Evolutionary conservation across 805 yeast genomes (phyloP).

Genomic region (Sporopachydermia quercuum): DNA sequence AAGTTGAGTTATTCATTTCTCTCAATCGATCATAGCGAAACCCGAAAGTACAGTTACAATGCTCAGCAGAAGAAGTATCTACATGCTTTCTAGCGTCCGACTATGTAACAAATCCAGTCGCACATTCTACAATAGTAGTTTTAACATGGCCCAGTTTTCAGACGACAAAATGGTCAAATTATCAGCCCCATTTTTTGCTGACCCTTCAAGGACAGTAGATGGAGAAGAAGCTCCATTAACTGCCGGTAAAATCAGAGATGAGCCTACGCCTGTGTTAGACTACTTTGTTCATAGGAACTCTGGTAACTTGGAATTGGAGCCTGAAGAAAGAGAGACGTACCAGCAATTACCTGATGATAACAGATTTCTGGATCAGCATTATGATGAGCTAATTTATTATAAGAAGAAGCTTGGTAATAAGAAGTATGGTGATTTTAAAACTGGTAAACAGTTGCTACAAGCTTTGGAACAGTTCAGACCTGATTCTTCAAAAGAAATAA

Average conservation of each 20-base stretch:
- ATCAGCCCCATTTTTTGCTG: neutral
- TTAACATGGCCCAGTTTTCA: too few relatives aligned
- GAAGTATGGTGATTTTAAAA: slow-evolving; percentile 20
- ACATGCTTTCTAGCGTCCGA: too few relatives aligned
- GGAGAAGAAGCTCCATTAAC: neutral
- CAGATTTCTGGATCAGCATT: slow-evolving; percentile 34
- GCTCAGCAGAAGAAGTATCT: too few relatives aligned
- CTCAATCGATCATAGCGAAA: too few relatives aligned
- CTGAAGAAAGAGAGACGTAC: slow-evolving; percentile 15
- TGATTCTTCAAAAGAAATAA: neutral
- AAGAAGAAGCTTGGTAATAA: slow-evolving; percentile 16
- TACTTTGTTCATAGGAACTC: neutral
- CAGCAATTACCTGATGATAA: slow-evolving; percentile 40
- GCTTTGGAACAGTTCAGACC: neutral
- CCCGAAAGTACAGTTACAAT: too few relatives aligned
- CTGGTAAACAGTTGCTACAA: neutral
- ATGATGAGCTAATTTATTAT: slow-evolving; percentile 24
- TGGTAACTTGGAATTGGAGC: neutral
- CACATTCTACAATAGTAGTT: too few relatives aligned
- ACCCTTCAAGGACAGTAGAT: too few relatives aligned
- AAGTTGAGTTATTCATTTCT: too few relatives aligned
- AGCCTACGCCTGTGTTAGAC: neutral
- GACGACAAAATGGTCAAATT: neutral
- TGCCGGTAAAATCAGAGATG: neutral
- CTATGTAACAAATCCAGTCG: too few relatives aligned